Conservation (phyloP, 2,329 filamentous ascomycete genomes). For the Aspergillus candidus region DNA sequence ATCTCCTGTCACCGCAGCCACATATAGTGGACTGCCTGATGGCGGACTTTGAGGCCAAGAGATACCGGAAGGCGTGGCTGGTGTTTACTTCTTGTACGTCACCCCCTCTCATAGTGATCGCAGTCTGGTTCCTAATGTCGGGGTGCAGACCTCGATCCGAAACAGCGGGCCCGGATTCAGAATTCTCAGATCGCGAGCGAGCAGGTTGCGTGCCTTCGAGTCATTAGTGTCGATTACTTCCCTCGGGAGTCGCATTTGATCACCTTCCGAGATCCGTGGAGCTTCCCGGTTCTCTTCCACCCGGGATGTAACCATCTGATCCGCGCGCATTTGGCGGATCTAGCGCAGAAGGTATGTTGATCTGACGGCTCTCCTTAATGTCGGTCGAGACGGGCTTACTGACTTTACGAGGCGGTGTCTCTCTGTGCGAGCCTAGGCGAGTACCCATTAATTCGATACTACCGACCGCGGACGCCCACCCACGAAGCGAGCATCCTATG, state of each 20-base stretch:
- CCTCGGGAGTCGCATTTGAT: conserved; percentile 86
- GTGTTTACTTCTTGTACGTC: conserved; percentile 71
- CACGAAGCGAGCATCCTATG: conserved; percentile 88
- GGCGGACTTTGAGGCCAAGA: conserved; percentile 78
- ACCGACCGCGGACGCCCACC: conserved; percentile 64
- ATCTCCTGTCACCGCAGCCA: conserved; percentile 76
- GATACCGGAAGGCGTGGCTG: conserved; percentile 73
- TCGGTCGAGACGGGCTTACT: no score
- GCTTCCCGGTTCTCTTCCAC: conserved; percentile 88
- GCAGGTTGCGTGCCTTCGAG: conserved; percentile 72
- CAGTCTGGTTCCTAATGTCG: conserved; percentile 16
- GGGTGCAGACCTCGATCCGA: conserved; percentile 58
- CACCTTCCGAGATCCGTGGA: conserved; percentile 91
- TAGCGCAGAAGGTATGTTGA: conserved; percentile 73
- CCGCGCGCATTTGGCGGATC: conserved; percentile 69
- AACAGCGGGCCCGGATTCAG: conserved; percentile 68
- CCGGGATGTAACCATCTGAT: conserved; percentile 82
- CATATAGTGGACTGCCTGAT: conserved; percentile 92
- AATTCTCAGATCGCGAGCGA: conserved; percentile 61
- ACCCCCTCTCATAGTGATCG: conserved; percentile 9
- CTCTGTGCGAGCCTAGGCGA: conserved; percentile 90
- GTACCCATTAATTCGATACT: conserved; percentile 89
- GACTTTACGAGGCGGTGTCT: conserved; percentile 60
- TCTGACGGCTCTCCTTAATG: no score
- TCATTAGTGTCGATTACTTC: conserved; percentile 81